These are phyloP conservation scores for Lactarius tabidus DNA, from an alignment of 768 basidiomycete genomes.

Conservation along the genomic window DNA sequence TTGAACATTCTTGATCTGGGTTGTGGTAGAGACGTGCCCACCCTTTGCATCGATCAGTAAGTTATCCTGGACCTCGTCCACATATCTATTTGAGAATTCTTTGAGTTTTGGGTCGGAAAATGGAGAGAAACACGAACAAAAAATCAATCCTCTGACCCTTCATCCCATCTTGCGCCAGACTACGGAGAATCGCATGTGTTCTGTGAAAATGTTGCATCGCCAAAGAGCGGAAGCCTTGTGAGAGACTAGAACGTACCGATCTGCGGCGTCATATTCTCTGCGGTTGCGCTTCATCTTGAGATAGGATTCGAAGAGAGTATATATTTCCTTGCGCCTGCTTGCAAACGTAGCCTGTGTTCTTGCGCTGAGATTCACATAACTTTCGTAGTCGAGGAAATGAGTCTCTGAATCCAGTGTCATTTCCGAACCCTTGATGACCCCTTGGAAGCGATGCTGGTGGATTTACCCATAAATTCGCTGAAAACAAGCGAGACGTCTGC, in stretches of 20 bases:
- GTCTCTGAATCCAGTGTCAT: conserved; percentile 33
- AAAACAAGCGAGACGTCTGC: conserved; percentile 61
- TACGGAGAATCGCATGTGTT: conserved; percentile 17
- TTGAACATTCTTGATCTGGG: neutral
- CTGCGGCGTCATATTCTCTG: conserved; percentile 55
- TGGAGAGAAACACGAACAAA: neutral
- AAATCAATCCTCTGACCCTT: conserved; percentile 18
- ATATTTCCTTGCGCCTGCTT: conserved; percentile 47
- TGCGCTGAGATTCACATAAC: conserved; percentile 37
- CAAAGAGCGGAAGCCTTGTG: neutral
- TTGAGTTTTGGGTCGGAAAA: neutral
- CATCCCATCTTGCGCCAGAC: conserved; percentile 3
- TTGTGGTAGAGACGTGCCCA: conserved; percentile 31
- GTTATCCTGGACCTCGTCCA: conserved; percentile 69
- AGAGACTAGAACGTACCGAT: conserved; percentile 41
- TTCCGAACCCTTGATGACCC: conserved; percentile 68
- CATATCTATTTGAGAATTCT: conserved; percentile 43
- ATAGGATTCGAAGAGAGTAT: conserved; percentile 50
- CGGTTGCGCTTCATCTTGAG: conserved; percentile 40
- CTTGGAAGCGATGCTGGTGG: conserved; percentile 26
- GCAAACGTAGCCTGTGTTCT: conserved; percentile 55
- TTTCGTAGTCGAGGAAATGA: conserved; percentile 17
- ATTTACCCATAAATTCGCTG: conserved; percentile 58
- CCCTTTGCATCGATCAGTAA: conserved; percentile 59
- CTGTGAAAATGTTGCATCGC: neutral